Percentiles rank a stretch among this genome's conserved stretches.
These are phyloP conservation scores for Nicotiana obtusifolia DNA, from an alignment of 257 asterid genomes.

Conservation along the genomic window DNA sequence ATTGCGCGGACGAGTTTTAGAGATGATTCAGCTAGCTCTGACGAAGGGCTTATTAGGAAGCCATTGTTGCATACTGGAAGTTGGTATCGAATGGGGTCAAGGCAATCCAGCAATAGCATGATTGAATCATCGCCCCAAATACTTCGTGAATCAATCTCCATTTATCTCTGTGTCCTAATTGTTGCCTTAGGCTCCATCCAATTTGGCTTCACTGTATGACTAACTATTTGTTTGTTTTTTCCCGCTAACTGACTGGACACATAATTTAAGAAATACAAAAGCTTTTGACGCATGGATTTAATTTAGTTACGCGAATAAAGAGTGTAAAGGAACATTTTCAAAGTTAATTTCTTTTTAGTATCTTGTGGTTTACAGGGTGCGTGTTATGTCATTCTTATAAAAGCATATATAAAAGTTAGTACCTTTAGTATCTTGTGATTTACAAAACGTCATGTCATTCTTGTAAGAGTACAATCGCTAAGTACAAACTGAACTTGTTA, in stretches of 20 bases:
- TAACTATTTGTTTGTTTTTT: background rate
- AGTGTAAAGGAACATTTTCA: too few species aligned
- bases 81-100: slow-evolving; percentile 69
- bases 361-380: too few species aligned
- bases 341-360: too few species aligned
- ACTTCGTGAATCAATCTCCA: slow-evolving; percentile 56
- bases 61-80: slow-evolving; percentile 77
- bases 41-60: slow-evolving; percentile 68
- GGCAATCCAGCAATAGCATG: slow-evolving; percentile 41
- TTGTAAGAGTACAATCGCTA: too few species aligned
- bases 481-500: too few species aligned
- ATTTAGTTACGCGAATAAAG: too few species aligned
- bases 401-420: too few species aligned
- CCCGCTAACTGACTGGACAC: background rate
- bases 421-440: background rate
- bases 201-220: slow-evolving; percentile 57
- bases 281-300: too few species aligned
- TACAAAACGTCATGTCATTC: background rate
- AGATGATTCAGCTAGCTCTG: slow-evolving; percentile 17
- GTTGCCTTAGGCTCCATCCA: slow-evolving; percentile 83
- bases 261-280: background rate
- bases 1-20: background rate
- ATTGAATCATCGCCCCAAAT: slow-evolving; percentile 49
- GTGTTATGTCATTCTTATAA: too few species aligned
- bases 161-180: slow-evolving; percentile 60